Conservation (phyloP, 2,329 filamentous ascomycete genomes). For the Purpureocillium lavendulum region DNA sequence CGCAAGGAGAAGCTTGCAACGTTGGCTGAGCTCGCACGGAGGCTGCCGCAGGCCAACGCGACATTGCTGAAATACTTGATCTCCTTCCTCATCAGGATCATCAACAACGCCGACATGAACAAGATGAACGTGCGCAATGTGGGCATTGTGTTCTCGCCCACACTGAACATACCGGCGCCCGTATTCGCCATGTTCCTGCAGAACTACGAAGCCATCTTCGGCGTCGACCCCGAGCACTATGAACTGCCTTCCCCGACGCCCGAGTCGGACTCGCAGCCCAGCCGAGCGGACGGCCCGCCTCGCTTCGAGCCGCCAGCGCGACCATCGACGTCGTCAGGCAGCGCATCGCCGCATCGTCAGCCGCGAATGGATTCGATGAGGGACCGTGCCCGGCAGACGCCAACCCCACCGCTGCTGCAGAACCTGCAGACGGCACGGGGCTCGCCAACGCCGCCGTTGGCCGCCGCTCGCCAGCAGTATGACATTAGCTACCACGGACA, state of each 20-base stretch:
- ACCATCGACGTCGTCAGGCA: constrained; percentile 41
- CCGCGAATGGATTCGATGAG: constrained; percentile 23
- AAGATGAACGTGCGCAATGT: constrained; percentile 99
- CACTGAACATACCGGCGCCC: constrained; percentile 89
- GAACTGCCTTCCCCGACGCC: constrained; percentile 41
- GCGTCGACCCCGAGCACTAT: constrained; percentile 57
- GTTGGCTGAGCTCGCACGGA: constrained; percentile 70
- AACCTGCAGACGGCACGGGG: constrained; percentile 21
- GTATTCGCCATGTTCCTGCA: constrained; percentile 92
- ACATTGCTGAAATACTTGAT: constrained; percentile 78
- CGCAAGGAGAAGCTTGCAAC: constrained; percentile 67
- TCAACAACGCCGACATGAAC: constrained; percentile 82
- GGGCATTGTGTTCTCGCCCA: constrained; percentile 95
- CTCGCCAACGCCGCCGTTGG: constrained; percentile 35
- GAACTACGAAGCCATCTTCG: constrained; percentile 82
- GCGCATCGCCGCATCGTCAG: constrained; percentile 44
- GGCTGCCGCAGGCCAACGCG: constrained; percentile 71
- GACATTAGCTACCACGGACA: constrained; percentile 35
- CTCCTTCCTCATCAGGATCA: constrained; percentile 82
- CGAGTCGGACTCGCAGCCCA: constrained; percentile 25
- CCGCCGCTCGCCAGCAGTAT: constrained; percentile 24
- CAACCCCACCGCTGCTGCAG: constrained; percentile 40
- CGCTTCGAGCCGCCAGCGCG: constrained; percentile 30
- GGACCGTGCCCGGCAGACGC: constrained; percentile 27
- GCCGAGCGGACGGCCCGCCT: constrained; percentile 18